These are phyloP conservation scores for Monosporascus sp. DNA, from an alignment of 2,329 filamentous ascomycete genomes.

Conservation along the genomic window DNA sequence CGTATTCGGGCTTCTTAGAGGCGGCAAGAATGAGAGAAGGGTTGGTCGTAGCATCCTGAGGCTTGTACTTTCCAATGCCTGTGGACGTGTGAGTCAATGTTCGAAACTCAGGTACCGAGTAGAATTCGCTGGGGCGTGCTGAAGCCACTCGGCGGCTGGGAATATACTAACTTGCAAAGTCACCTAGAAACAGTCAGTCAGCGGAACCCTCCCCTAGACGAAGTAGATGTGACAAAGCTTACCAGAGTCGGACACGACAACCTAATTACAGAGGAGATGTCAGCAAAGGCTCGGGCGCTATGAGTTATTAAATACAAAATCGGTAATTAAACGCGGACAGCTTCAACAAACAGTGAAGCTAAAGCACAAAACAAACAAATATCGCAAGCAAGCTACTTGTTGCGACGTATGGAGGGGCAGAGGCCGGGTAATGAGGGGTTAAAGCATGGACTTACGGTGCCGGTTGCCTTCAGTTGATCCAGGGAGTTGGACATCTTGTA, in stretches of 20 bases:
- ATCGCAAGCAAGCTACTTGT: neutral
- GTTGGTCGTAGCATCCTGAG: slow-evolving; percentile 99
- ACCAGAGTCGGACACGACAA: slow-evolving; percentile 96
- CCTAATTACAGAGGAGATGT: slow-evolving; percentile 43
- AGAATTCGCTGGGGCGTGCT: neutral
- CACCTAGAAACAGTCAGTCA: slow-evolving; percentile 47
- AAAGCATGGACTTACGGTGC: slow-evolving; percentile 69
- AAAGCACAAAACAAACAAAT: slow-evolving; percentile 3
- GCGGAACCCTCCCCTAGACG: slow-evolving; percentile 6
- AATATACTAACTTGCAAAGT: slow-evolving; percentile 66
- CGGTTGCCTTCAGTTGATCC: slow-evolving; percentile 93
- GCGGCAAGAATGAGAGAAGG: slow-evolving; percentile 96
- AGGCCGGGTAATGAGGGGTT: slow-evolving; percentile 18
- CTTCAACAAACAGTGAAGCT: slow-evolving; percentile 1
- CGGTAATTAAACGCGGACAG: neutral
- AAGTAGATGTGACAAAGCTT: slow-evolving; percentile 34
- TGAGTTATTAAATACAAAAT: neutral
- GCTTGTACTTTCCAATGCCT: slow-evolving; percentile 99
- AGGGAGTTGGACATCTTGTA: slow-evolving; percentile 76
- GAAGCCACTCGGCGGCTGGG: slow-evolving; percentile 6
- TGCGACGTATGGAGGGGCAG: slow-evolving; percentile 22
- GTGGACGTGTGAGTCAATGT: slow-evolving; percentile 22
- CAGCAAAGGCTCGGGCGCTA: slow-evolving; percentile 9
- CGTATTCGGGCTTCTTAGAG: slow-evolving; percentile 97
- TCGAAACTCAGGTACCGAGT: slow-evolving; percentile 16